A percentile compares a stretch with the other conserved stretches of the same genome.
Evolutionary conservation across 2,329 filamentous ascomycete genomes (phyloP).

Genomic region (Pseudogymnoascus sp.): DNA sequence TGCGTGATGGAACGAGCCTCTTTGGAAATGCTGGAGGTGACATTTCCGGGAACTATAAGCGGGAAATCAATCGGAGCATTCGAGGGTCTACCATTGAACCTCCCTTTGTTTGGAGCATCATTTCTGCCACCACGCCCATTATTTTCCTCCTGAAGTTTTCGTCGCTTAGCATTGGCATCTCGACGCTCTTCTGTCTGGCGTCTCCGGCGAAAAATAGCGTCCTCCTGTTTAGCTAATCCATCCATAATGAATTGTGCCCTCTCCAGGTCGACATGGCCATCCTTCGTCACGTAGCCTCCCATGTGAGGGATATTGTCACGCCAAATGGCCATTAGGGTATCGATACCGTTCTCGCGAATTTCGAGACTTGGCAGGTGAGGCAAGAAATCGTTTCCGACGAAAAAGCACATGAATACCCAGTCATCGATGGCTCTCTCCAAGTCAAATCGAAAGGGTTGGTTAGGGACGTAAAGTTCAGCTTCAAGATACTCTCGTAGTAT

Average conservation of each 20-base stretch:
- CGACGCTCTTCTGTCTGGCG: conserved; percentile 78
- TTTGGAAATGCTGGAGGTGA: conserved; percentile 42
- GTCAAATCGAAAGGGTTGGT: conserved; percentile 81
- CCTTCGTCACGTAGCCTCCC: conserved; percentile 93
- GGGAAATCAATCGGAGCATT: conserved; percentile 39
- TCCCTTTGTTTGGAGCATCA: conserved; percentile 22
- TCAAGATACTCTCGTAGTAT: conserved; percentile 88
- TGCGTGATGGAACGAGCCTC: conserved; percentile 63
- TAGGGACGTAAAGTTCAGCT: conserved; percentile 75
- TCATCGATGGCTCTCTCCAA: conserved; percentile 91
- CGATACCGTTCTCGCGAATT: conserved; percentile 94
- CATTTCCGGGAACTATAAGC: conserved; percentile 46
- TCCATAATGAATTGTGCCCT: conserved; percentile 81
- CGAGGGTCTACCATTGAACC: conserved; percentile 16
- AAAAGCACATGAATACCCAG: conserved; percentile 99
- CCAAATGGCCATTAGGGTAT: conserved; percentile 95
- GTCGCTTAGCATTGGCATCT: conserved; percentile 68
- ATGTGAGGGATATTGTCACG: conserved; percentile 82
- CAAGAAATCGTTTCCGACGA: conserved; percentile 96
- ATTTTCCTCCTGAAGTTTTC: conserved; percentile 59
- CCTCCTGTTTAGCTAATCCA: conserved; percentile 85
- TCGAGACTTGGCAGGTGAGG: conserved; percentile 96
- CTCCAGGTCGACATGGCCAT: conserved; percentile 81
- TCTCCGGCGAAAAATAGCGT: conserved; percentile 81
- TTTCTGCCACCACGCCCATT: conserved; percentile 24